Evolutionary conservation across 306 rosid species (phyloP), one percentile per base, ranked within the genome.

Genomic region (Lagenaria siceraria): DNA sequence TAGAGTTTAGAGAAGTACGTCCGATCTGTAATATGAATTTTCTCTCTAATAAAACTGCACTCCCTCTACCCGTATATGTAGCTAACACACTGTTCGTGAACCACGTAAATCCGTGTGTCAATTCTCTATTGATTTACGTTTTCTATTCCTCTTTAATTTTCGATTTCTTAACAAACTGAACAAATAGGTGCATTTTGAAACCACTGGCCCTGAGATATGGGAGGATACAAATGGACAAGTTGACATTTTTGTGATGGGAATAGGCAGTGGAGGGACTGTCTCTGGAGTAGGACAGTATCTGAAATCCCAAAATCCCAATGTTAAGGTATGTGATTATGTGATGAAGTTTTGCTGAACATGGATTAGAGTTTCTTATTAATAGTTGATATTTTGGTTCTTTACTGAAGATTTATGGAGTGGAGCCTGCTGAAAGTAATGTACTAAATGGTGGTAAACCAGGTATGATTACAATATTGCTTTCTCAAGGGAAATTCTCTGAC

Each of bases 191-290:
- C 97, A 95, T 90, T 95, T 90, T 79, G 97, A 95, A 82, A 92
- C 98, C 51, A 95, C 98, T 11, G 98, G 98, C 52, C 98, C 98
- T 74, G 98, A 95, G 85, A 95, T 95, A 81, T 95, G 98, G 97
- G 98, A 95, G 81, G 98, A 95, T 78, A 92, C 97, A 51, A 82
- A 85, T 72, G 97, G 98, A 60, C 83, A 89, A 88, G 97, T 95
- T 63, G 98, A 92, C 85, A 95, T 95, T 82, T 95, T 95, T 78
- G 93, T 95, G 0, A 95, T 95, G 98, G 98, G 98, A 81, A 95
- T 95, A 35, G 98, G 98, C 35, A 95, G 97, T 54, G 98, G 98
- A 64, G 98, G 98, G 80, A 95, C 97, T 2, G 97, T 95, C 77
- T 82, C 97, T 48, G 98, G 98, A 17, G 98, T 95, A 59, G 98